Evolutionary conservation across 164 flowering plant species (phyloP), one percentile per base, ranked within the genome.

Genomic region (Macadamia integrifolia): DNA sequence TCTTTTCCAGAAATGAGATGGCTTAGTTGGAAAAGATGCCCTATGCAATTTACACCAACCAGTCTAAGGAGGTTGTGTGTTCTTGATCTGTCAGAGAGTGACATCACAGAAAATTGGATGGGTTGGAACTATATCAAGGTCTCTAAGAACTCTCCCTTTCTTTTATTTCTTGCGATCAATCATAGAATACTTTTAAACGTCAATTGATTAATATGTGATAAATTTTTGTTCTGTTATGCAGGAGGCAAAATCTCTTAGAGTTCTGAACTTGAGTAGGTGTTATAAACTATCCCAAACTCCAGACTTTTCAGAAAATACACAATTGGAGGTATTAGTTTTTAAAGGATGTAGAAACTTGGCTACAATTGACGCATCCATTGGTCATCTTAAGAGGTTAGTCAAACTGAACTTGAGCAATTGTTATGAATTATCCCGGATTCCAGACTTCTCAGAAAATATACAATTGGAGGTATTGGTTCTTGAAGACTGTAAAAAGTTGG

Each of bases 11-110:
- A 42, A 40, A 15, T 63, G 9, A 46, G 23, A 42, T 63, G 52
- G 66, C 46, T 63, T 14, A 43, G 23, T 15, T 63, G 66, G 52
- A 43, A 63, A 43, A 5, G 40, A 35, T 63, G 66, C 30, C 66
- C 53, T 35, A 10, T 15, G 52, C 6, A 42, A 18, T 62, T 23
- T 12, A 1, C 42, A 32, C 66, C 52, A 13, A n/a, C 15, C n/a
- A 23, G n/a, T 15, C 66, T 9, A 14, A 46, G 42, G n/a, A 42
- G 42, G n/a, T 6, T 62, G n/a, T 13, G 11, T 32, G 49, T 62
- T 44, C 66, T 42, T 40, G 66, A 62, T 46, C 42, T 62, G 66
- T 15, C 17, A 14, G n/a, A 6, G 6, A 62, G 52, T 17, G 42
- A 14, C 8, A 44, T 62, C 6, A 14, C 11, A 5, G 18, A 14